phyloP scores from a whole-genome alignment of 2,329 filamentous ascomycete genomes.

The Epichloe gansuensis region DNA sequence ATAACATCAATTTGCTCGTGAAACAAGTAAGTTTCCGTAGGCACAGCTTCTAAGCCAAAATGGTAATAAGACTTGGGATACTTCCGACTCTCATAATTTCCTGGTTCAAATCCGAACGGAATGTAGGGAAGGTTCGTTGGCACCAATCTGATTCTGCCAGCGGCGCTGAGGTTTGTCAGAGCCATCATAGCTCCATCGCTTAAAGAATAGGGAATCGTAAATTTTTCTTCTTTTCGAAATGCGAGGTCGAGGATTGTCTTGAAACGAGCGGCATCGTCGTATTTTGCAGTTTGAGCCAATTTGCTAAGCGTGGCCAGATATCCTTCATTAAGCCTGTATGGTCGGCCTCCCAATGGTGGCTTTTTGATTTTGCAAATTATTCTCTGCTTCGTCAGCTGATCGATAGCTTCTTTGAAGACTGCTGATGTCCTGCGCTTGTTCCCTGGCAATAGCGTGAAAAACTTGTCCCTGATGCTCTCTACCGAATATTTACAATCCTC shows the following conservation, averaged over 20 bases:
- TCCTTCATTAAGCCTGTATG: constrained; percentile 50
- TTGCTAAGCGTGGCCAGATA: constrained; percentile 47
- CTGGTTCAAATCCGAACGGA: constrained; percentile 58
- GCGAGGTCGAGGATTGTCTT: constrained; percentile 46
- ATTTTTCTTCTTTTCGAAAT: constrained; percentile 31
- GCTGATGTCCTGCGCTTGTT: constrained; percentile 27
- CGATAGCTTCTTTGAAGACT: constrained; percentile 36
- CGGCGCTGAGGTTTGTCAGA: constrained; percentile 50
- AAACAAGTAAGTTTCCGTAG: constrained; percentile 51
- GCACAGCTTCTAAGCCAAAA: constrained; percentile 48
- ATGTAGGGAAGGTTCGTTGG: constrained; percentile 46
- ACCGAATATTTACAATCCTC: constrained; percentile 35
- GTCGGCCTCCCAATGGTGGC: constrained; percentile 44
- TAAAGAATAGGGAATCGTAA: constrained; percentile 43
- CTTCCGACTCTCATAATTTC: constrained; percentile 58
- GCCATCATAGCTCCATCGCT: constrained; percentile 56
- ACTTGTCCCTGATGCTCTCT: constrained; percentile 35
- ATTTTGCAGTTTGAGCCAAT: constrained; percentile 40
- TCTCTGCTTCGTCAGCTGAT: constrained; percentile 34
- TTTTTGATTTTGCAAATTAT: constrained; percentile 50
- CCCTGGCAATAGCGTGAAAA: constrained; percentile 34
- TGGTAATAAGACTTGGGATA: constrained; percentile 54
- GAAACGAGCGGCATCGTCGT: constrained; percentile 44
- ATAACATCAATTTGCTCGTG: constrained; percentile 37
- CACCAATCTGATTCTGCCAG: constrained; percentile 41